A percentile compares a stretch with the other conserved stretches of the same genome.
Conservation (phyloP, 2,329 filamentous ascomycete genomes). For the Sporothrix globosa region DNA sequence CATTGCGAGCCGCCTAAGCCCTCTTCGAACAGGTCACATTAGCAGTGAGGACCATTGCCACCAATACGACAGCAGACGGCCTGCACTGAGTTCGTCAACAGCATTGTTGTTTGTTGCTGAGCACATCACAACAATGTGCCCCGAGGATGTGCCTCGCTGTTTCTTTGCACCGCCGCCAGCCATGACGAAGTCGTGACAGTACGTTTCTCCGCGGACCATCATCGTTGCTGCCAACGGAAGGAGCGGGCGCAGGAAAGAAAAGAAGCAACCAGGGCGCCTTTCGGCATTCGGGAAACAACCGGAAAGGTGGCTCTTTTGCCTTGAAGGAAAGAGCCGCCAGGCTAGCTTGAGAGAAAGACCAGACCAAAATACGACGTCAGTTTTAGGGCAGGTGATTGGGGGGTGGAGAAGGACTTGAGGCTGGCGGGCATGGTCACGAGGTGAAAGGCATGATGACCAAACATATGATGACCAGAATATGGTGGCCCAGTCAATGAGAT, state of each 20-base stretch:
- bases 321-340: constrained; percentile 21
- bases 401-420: not conserved
- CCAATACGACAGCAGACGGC: not conserved
- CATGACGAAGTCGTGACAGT: constrained; percentile 16
- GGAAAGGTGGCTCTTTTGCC: constrained; percentile 13
- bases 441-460: constrained; percentile 6
- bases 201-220: no score
- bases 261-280: not conserved
- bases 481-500: not conserved
- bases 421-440: not conserved
- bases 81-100: not conserved
- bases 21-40: not conserved
- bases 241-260: not conserved
- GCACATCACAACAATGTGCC: not conserved
- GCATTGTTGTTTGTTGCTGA: not conserved
- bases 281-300: constrained; percentile 23
- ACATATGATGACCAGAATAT: not conserved
- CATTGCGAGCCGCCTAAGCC: not conserved
- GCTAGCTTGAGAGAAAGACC: not conserved
- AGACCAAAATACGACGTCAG: constrained; percentile 1
- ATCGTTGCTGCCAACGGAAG: not conserved
- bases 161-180: not conserved
- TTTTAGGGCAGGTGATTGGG: not conserved
- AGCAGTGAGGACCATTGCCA: not conserved
- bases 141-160: not conserved